Conservation (phyloP, 2,329 filamentous ascomycete genomes). For the Teratosphaeria nubilosa region DNA sequence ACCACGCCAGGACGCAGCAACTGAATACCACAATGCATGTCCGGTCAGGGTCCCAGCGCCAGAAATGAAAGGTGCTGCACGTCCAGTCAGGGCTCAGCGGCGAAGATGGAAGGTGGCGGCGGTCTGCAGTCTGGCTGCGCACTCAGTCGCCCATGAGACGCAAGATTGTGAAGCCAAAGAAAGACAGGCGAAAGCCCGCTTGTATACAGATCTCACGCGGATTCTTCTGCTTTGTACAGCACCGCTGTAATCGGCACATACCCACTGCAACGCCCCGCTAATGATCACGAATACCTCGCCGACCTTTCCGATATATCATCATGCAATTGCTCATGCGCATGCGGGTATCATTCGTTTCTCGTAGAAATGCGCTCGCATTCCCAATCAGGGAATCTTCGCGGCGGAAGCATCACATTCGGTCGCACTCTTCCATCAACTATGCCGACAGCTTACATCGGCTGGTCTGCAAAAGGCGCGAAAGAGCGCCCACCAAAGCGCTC, state of each 20-base stretch:
- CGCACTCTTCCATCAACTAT: neutral
- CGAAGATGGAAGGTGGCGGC: too few species aligned
- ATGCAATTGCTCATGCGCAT: neutral
- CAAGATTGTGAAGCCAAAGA: too few species aligned
- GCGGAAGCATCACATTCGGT: neutral
- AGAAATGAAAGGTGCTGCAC: too few species aligned
- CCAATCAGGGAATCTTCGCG: neutral
- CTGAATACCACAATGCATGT: too few species aligned
- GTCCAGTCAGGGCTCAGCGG: too few species aligned
- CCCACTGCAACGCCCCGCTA: neutral
- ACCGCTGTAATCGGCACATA: neutral
- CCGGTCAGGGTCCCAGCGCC: too few species aligned
- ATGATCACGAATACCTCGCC: neutral
- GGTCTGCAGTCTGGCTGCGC: too few species aligned
- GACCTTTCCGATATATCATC: neutral
- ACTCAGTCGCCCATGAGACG: too few species aligned
- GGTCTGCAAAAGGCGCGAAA: conserved; percentile 24
- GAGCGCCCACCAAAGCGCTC: conserved; percentile 24
- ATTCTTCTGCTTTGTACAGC: neutral
- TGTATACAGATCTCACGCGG: neutral
- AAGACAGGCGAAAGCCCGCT: neutral
- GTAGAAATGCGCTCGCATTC: neutral
- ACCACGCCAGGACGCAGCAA: too few species aligned
- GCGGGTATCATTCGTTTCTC: neutral
- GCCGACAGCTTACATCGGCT: conserved; percentile 3